These are phyloP conservation scores for Pyracantha coccinea DNA, from an alignment of 331 rosid genomes.

Conservation along the genomic window DNA sequence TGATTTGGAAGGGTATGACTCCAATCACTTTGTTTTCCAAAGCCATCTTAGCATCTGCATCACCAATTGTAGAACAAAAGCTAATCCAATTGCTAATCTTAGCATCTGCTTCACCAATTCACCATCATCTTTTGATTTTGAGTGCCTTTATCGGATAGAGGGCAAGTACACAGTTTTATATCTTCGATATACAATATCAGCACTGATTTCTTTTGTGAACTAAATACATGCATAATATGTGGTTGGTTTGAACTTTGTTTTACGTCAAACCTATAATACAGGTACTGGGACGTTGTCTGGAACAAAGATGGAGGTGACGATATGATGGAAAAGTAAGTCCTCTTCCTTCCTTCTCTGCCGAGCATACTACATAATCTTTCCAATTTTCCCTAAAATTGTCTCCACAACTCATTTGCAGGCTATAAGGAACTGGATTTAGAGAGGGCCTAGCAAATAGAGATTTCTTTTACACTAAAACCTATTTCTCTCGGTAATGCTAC, in stretches of 20 bases:
- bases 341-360: neutral
- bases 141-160: conserved; percentile 32
- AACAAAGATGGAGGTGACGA: conserved; percentile 20
- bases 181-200: neutral
- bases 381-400: neutral
- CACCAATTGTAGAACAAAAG: no score
- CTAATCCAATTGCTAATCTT: no score
- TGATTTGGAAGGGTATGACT: no score
- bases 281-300: conserved; percentile 77
- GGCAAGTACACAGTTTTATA: conserved; percentile 22
- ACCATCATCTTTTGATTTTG: no score
- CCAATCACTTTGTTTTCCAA: no score
- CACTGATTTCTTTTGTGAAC: neutral
- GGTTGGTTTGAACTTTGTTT: neutral
- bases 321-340: conserved; percentile 27
- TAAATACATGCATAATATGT: neutral
- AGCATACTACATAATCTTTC: neutral
- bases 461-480: conserved; percentile 54
- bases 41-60: no score
- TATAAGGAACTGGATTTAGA: conserved; percentile 29
- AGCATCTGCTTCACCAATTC: no score
- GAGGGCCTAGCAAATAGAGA: conserved; percentile 35
- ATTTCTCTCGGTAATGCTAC: conserved; percentile 25
- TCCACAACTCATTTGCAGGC: conserved; percentile 24
- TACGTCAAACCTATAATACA: neutral